These are phyloP conservation scores for Dioscorea alata DNA, from an alignment of 106 monocot species.

Conservation along the genomic window DNA sequence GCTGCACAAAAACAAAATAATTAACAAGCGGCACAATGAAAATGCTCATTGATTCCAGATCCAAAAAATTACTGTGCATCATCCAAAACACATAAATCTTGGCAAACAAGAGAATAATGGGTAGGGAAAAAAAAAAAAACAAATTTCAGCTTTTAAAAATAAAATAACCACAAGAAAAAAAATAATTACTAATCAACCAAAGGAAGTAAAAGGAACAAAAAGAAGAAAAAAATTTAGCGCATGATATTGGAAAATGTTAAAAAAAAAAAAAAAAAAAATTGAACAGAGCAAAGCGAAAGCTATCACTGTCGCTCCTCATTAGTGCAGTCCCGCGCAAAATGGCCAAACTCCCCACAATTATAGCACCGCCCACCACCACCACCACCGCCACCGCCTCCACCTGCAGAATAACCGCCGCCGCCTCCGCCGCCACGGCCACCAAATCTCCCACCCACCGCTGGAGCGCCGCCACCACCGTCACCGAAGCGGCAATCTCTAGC, in stretches of 20 bases:
- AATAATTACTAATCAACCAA: neutral
- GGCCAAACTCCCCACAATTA: slow-evolving; percentile 33
- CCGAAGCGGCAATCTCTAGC: slow-evolving; percentile 8
- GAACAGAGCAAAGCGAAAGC: too few species aligned
- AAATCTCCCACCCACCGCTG: neutral
- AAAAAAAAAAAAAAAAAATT: too few species aligned
- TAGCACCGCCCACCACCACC: slow-evolving; percentile 27
- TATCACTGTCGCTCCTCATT: neutral
- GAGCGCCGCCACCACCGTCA: neutral
- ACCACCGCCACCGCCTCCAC: slow-evolving; percentile 1
- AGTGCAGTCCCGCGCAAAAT: slow-evolving; percentile 40
- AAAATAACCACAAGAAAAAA: neutral
- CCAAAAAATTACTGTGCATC: too few species aligned
- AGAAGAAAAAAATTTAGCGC: neutral
- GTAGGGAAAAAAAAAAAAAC: neutral
- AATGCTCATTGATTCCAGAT: too few species aligned
- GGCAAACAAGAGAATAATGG: neutral
- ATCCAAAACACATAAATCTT: too few species aligned
- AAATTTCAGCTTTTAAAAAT: neutral
- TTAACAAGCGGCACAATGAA: too few species aligned
- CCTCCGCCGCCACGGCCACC: slow-evolving; percentile 7
- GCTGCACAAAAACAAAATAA: too few species aligned
- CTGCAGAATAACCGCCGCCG: too few species aligned
- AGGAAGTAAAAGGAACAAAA: neutral
- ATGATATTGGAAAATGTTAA: neutral